These are phyloP conservation scores for Pisolithus marmoratus DNA, from an alignment of 768 basidiomycete species.

Conservation along the genomic window DNA sequence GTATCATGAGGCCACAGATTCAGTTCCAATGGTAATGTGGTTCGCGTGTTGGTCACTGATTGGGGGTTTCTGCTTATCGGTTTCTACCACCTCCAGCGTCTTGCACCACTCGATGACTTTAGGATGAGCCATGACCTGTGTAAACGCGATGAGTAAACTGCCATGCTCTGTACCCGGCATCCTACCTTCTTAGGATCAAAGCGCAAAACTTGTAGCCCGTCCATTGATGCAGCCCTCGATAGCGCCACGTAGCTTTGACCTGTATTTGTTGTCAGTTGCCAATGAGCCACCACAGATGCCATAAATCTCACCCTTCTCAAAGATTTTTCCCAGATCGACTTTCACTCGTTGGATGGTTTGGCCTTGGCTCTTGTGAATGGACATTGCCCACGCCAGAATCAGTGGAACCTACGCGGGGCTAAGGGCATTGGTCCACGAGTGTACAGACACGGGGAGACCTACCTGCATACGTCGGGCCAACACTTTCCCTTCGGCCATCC, in stretches of 20 bases:
- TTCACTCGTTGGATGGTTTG: conserved; percentile 64
- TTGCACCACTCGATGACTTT: conserved; percentile 42
- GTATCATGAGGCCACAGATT: too few species aligned
- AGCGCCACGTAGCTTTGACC: conserved; percentile 47
- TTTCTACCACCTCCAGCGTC: conserved; percentile 11
- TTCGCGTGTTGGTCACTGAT: background rate
- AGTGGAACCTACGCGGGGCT: conserved; percentile 49
- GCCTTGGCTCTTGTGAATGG: conserved; percentile 75
- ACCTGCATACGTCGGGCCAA: conserved; percentile 45
- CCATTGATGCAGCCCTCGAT: conserved; percentile 48
- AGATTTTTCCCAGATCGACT: conserved; percentile 60
- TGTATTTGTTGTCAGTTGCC: conserved; percentile 6
- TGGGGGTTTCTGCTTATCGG: background rate
- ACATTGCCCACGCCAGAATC: conserved; percentile 73
- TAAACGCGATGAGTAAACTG: background rate
- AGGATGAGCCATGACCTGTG: conserved; percentile 38
- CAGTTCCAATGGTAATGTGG: too few species aligned
- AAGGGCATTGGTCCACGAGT: background rate
- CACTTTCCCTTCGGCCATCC: conserved; percentile 44
- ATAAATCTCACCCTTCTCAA: conserved; percentile 43
- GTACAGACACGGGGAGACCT: background rate
- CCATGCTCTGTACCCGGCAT: background rate
- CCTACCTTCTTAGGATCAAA: conserved; percentile 48
- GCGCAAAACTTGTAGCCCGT: conserved; percentile 47
- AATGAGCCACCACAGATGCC: too few species aligned